Evolutionary conservation across 2,329 filamentous ascomycete genomes (phyloP).

Genomic region (Aspergillus chevalieri): DNA sequence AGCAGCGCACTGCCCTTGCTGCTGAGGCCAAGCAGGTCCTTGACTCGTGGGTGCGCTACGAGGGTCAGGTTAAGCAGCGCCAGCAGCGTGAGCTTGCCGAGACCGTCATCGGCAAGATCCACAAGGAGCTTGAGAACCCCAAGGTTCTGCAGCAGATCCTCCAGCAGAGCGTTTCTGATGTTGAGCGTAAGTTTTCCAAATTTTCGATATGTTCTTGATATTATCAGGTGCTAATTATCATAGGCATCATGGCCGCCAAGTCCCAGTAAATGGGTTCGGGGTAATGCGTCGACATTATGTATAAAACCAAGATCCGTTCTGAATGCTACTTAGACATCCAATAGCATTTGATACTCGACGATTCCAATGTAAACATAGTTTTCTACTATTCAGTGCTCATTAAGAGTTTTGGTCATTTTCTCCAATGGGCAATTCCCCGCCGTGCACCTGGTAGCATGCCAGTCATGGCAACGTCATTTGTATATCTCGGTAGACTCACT

Average conservation of each 20-base stretch:
- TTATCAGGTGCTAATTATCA: constrained; percentile 9
- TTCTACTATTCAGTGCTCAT: neutral
- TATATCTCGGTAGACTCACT: too few species aligned
- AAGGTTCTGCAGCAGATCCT: constrained; percentile 96
- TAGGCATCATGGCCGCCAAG: constrained; percentile 37
- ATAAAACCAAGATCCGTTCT: constrained; percentile 35
- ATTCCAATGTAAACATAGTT: neutral
- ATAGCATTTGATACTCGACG: constrained; percentile 16
- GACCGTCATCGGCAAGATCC: constrained; percentile 90
- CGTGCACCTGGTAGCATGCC: too few species aligned
- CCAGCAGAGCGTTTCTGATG: constrained; percentile 89
- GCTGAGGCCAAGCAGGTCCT: constrained; percentile 91
- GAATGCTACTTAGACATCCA: constrained; percentile 33
- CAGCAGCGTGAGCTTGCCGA: constrained; percentile 96
- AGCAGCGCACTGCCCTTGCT: constrained; percentile 90
- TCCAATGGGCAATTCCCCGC: too few species aligned
- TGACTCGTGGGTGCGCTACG: constrained; percentile 98
- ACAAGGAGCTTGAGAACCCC: constrained; percentile 97
- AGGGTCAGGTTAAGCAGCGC: constrained; percentile 96
- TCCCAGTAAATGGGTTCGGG: constrained; percentile 30
- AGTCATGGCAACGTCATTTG: too few species aligned
- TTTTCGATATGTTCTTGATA: neutral
- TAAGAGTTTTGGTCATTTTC: neutral
- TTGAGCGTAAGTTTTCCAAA: constrained; percentile 74
- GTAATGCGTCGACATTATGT: constrained; percentile 32